phyloP scores from a whole-genome alignment of 1,284 basidiomycete genomes.

The Sporisorium graminicola region DNA sequence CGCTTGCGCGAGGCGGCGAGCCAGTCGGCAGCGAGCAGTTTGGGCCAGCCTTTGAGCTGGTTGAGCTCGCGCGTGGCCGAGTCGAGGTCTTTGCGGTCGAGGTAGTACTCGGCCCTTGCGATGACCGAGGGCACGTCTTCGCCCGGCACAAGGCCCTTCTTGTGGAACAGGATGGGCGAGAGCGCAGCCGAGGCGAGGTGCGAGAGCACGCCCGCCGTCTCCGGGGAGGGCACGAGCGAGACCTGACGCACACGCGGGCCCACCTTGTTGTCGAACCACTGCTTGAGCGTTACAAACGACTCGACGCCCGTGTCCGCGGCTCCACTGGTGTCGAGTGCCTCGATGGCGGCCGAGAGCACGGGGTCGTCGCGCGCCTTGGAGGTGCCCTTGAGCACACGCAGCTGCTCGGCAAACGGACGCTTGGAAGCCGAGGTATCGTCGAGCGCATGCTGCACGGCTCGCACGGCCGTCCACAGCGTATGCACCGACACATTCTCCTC shows the following conservation, averaged over 20 bases:
- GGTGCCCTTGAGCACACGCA: slow-evolving; percentile 80
- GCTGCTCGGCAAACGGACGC: slow-evolving; percentile 88
- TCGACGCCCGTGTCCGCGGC: slow-evolving; percentile 86
- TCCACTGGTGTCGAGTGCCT: slow-evolving; percentile 76
- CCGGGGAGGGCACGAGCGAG: slow-evolving; percentile 82
- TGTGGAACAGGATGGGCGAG: slow-evolving; percentile 83
- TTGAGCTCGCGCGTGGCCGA: slow-evolving; percentile 91
- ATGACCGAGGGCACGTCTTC: slow-evolving; percentile 87
- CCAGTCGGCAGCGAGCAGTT: slow-evolving; percentile 88
- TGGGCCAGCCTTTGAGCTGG: slow-evolving; percentile 83
- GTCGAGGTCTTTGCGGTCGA: slow-evolving; percentile 93
- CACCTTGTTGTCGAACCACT: slow-evolving; percentile 89
- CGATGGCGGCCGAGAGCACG: slow-evolving; percentile 56
- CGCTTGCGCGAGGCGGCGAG: slow-evolving; percentile 87
- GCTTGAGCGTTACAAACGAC: slow-evolving; percentile 85
- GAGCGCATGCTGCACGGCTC: slow-evolving; percentile 58
- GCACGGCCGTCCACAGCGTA: slow-evolving; percentile 74
- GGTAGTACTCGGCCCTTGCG: slow-evolving; percentile 87
- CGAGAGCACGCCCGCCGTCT: slow-evolving; percentile 84
- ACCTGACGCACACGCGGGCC: slow-evolving; percentile 87
- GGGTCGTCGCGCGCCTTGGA: slow-evolving; percentile 75
- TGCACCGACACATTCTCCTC: slow-evolving; percentile 91
- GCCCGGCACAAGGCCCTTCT: slow-evolving; percentile 78
- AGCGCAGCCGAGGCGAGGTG: slow-evolving; percentile 85
- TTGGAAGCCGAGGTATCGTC: slow-evolving; percentile 76